phyloP scores from a whole-genome alignment of 2,329 filamentous ascomycete genomes.

The Malbranchea cinnamomea region DNA sequence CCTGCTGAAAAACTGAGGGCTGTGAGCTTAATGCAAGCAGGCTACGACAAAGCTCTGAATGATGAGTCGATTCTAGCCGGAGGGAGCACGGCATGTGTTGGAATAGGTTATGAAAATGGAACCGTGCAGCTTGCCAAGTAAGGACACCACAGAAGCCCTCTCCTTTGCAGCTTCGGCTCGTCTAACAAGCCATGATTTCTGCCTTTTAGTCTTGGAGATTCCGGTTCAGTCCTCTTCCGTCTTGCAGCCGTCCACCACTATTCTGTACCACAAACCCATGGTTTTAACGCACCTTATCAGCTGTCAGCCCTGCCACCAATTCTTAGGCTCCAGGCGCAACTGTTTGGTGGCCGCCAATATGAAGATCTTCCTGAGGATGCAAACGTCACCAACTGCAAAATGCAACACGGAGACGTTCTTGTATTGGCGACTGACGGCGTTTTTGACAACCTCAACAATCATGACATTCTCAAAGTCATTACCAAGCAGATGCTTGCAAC shows the following conservation, averaged over 20 bases:
- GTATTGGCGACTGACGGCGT: conserved; percentile 89
- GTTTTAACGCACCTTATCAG: conserved; percentile 95
- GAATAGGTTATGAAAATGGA: conserved; percentile 57
- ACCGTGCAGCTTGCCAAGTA: conserved; percentile 72
- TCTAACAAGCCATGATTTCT: conserved; percentile 4
- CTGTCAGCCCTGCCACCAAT: conserved; percentile 72
- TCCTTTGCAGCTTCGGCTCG: conserved; percentile 3
- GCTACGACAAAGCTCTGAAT: conserved; percentile 66
- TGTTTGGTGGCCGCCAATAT: conserved; percentile 70
- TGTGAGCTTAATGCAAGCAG: conserved; percentile 59
- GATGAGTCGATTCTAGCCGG: conserved; percentile 64
- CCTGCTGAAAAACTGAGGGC: conserved; percentile 36
- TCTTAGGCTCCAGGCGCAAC: conserved; percentile 62
- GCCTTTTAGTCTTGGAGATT: conserved; percentile 57
- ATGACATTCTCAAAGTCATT: conserved; percentile 71
- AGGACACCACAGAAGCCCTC: conserved; percentile 6
- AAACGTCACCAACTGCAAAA: conserved; percentile 56
- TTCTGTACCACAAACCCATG: conserved; percentile 81
- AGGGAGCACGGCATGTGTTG: conserved; percentile 86
- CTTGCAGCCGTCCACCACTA: conserved; percentile 72
- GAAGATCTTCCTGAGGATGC: conserved; percentile 76
- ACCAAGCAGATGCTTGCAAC: conserved; percentile 58
- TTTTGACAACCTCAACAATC: conserved; percentile 87
- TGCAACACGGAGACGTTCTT: conserved; percentile 86
- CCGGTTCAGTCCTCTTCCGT: conserved; percentile 76